Conservation (phyloP, 108 stramenopile genomes). For the Craspedostauros australis region DNA sequence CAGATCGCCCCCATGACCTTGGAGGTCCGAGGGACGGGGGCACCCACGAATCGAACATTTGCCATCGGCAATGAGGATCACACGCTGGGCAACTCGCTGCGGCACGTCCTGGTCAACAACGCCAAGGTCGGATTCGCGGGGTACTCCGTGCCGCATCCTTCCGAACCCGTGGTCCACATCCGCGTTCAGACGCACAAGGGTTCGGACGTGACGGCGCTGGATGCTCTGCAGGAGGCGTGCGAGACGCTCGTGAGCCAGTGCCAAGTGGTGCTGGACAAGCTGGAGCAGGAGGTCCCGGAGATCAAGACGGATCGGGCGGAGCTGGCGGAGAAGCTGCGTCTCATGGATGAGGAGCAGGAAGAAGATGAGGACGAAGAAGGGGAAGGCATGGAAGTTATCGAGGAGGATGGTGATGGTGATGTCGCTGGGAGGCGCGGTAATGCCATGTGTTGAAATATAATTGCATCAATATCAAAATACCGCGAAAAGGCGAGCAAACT, state of each 20-base stretch:
- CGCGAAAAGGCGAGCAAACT: too few species aligned
- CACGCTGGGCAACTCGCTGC: slow-evolving; percentile 90
- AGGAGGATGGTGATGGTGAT: too few species aligned
- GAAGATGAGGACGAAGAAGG: slow-evolving; percentile 41
- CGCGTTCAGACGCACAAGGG: slow-evolving; percentile 74
- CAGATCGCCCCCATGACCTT: slow-evolving; percentile 34
- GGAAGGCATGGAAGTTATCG: slow-evolving; percentile 24
- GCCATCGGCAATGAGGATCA: slow-evolving; percentile 92
- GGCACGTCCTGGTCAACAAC: slow-evolving; percentile 58
- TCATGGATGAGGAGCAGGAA: slow-evolving; percentile 33
- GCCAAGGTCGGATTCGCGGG: slow-evolving; percentile 86
- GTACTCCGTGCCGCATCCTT: slow-evolving; percentile 94
- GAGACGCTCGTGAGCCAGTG: slow-evolving; percentile 60
- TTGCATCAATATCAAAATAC: too few species aligned
- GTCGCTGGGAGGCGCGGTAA: too few species aligned
- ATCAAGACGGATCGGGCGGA: slow-evolving; percentile 55
- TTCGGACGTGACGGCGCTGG: slow-evolving; percentile 39
- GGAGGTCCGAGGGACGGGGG: slow-evolving; percentile 63
- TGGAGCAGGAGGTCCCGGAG: slow-evolving; percentile 65
- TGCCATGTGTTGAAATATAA: too few species aligned
- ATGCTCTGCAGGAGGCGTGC: slow-evolving; percentile 69
- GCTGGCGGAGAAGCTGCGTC: slow-evolving; percentile 39
- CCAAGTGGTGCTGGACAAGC: slow-evolving; percentile 54
- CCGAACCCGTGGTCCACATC: slow-evolving; percentile 91
- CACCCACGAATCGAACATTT: slow-evolving; percentile 69